Percentiles rank a stretch among this genome's conserved stretches.
phyloP scores from a whole-genome alignment of 768 basidiomycete genomes.

The Tylopilus intermedius region DNA sequence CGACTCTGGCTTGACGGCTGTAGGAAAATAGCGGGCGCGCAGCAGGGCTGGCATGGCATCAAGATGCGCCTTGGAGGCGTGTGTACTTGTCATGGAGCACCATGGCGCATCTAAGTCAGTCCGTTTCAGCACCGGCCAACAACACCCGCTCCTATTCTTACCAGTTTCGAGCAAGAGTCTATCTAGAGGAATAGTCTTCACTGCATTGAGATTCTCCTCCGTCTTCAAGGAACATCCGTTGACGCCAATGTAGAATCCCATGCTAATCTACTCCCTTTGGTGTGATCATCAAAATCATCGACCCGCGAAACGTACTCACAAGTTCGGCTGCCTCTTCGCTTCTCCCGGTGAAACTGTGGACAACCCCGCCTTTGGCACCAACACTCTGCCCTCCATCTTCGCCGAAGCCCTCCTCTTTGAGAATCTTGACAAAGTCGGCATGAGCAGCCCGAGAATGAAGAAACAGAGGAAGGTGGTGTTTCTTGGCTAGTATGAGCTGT shows the following conservation, averaged over 20 bases:
- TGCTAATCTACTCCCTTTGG: conserved; percentile 45
- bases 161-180: conserved; percentile 74
- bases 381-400: conserved; percentile 47
- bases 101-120: conserved; percentile 56
- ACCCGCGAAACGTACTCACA: conserved; percentile 37
- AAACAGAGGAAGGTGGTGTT: conserved; percentile 70
- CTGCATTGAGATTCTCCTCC: conserved; percentile 52
- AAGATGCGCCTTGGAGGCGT: conserved; percentile 53
- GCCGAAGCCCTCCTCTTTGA: conserved; percentile 62
- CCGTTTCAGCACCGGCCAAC: background rate
- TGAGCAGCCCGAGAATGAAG: conserved; percentile 80
- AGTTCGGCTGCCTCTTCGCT: conserved; percentile 58
- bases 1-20: conserved; percentile 48
- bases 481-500: conserved; percentile 64
- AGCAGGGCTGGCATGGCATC: conserved; percentile 43
- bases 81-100: conserved; percentile 65
- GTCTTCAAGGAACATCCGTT: conserved; percentile 81
- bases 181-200: conserved; percentile 53
- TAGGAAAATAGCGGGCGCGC: conserved; percentile 47
- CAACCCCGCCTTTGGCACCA: conserved; percentile 68
- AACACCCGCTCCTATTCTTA: conserved; percentile 19
- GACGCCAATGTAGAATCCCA: conserved; percentile 60
- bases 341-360: conserved; percentile 78
- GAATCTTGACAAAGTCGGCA: conserved; percentile 57
- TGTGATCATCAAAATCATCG: background rate